Evolutionary conservation across 225 moss, liverwort and hornwort genomes (phyloP).

Genomic region (Anthoceros angustus): DNA sequence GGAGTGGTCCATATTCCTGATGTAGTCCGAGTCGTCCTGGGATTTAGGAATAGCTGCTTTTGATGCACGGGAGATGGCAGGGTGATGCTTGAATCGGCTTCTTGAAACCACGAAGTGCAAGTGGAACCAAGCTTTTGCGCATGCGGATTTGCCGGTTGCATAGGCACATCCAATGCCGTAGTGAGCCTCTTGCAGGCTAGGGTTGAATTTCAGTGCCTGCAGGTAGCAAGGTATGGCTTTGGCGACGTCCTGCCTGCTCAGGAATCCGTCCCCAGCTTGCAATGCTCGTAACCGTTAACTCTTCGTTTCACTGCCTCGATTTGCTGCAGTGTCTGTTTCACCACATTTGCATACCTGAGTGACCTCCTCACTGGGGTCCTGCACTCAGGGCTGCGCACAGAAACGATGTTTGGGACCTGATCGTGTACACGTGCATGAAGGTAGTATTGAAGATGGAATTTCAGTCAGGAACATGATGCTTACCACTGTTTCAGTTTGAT

Average conservation of each 20-base stretch:
- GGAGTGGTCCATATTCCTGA: neutral
- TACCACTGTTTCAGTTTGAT: slow-evolving; percentile 29
- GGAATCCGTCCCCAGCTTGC: slow-evolving; percentile 8
- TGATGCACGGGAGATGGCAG: neutral
- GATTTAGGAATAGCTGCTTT: neutral
- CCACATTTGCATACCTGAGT: slow-evolving; percentile 18
- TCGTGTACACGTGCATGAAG: neutral
- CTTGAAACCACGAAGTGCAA: slow-evolving; percentile 9
- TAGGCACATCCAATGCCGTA: slow-evolving; percentile 16
- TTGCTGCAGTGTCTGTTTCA: slow-evolving; percentile 13
- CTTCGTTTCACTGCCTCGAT: slow-evolving; percentile 21
- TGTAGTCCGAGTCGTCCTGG: too few species aligned
- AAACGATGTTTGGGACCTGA: neutral
- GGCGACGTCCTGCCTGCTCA: neutral
- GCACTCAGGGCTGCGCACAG: slow-evolving; percentile 22
- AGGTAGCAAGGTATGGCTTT: slow-evolving; percentile 9
- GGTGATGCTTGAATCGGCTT: neutral
- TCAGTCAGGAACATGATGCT: too few species aligned
- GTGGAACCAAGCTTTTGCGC: slow-evolving; percentile 7
- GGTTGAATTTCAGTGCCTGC: slow-evolving; percentile 17
- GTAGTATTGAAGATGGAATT: neutral
- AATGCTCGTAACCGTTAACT: slow-evolving; percentile 10
- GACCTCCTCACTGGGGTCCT: slow-evolving; percentile 16
- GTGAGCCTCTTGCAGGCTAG: slow-evolving; percentile 22
- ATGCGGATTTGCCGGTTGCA: neutral